A percentile compares a stretch with the other conserved stretches of the same genome.
Conservation (phyloP, 495 filamentous ascomycete species). For the Mytilinidion resinicola region DNA sequence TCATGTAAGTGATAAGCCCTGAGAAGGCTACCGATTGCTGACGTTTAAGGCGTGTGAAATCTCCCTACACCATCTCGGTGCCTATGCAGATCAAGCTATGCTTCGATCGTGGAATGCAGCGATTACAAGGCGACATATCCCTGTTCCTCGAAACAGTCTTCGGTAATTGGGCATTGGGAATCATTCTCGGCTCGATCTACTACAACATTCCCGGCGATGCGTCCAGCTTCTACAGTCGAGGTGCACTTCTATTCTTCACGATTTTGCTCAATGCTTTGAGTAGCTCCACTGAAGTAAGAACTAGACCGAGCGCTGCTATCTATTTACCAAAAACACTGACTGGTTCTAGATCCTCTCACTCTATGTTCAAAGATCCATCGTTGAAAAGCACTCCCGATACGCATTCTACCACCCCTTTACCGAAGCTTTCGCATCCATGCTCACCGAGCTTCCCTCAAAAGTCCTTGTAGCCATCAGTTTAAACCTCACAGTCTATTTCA, state of each 20-base stretch:
- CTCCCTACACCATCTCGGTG: constrained; percentile 69
- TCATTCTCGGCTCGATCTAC: constrained; percentile 75
- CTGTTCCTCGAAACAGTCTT: constrained; percentile 61
- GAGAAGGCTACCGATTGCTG: neutral
- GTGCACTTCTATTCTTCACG: constrained; percentile 75
- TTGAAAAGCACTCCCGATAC: constrained; percentile 82
- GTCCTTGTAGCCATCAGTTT: constrained; percentile 46
- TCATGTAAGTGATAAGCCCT: constrained; percentile 37
- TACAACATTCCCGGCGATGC: constrained; percentile 60
- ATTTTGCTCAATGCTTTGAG: constrained; percentile 77
- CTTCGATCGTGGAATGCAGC: constrained; percentile 60
- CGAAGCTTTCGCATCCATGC: constrained; percentile 74
- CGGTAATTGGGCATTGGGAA: constrained; percentile 63
- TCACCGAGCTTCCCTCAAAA: constrained; percentile 64
- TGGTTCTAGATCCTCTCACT: constrained; percentile 55
- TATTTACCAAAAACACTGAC: neutral
- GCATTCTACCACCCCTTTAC: constrained; percentile 81
- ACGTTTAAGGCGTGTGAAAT: constrained; percentile 37
- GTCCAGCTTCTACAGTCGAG: constrained; percentile 63
- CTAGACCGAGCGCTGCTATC: neutral
- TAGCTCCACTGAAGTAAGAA: constrained; percentile 53
- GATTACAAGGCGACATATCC: constrained; percentile 60
- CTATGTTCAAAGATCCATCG: constrained; percentile 79
- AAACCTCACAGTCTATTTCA: constrained; percentile 74
- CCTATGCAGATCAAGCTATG: constrained; percentile 63